These are phyloP conservation scores for Staphylotrichum longicolle DNA, from an alignment of 495 filamentous ascomycete species.

Conservation along the genomic window DNA sequence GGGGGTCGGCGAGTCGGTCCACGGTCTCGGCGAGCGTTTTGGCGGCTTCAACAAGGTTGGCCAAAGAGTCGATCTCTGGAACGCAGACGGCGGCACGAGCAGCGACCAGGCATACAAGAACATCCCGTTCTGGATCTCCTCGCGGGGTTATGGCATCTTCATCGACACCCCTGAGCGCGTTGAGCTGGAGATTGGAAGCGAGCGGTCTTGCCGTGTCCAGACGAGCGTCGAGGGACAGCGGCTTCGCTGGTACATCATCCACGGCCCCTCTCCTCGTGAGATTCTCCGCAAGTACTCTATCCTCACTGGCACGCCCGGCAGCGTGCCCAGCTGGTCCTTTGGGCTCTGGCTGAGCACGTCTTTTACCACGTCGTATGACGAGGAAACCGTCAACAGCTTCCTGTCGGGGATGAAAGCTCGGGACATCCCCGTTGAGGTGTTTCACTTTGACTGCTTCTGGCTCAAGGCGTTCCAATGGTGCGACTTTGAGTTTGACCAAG, in stretches of 20 bases:
- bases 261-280: conserved; percentile 66
- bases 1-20: conserved; percentile 63
- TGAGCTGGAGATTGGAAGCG: conserved; percentile 65
- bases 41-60: conserved; percentile 69
- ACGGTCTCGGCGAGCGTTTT: conserved; percentile 70
- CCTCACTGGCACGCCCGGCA: conserved; percentile 58
- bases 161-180: conserved; percentile 60
- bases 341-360: conserved; percentile 69
- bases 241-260: conserved; percentile 61
- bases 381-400: conserved; percentile 63
- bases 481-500: conserved; percentile 66
- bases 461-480: conserved; percentile 66
- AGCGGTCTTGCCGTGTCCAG: conserved; percentile 63
- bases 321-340: conserved; percentile 66
- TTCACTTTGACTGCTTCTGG: conserved; percentile 73
- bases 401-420: conserved; percentile 65
- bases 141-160: conserved; percentile 68
- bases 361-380: conserved; percentile 70
- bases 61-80: conserved; percentile 66
- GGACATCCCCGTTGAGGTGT: conserved; percentile 64
- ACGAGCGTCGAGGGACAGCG: conserved; percentile 61
- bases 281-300: conserved; percentile 61
- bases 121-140: conserved; percentile 67
- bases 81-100: conserved; percentile 69
- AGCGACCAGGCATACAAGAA: conserved; percentile 74